Evolutionary conservation across 1,139 yeast genomes (phyloP).

Genomic region (Yamadazyma spencermartinsiae): DNA sequence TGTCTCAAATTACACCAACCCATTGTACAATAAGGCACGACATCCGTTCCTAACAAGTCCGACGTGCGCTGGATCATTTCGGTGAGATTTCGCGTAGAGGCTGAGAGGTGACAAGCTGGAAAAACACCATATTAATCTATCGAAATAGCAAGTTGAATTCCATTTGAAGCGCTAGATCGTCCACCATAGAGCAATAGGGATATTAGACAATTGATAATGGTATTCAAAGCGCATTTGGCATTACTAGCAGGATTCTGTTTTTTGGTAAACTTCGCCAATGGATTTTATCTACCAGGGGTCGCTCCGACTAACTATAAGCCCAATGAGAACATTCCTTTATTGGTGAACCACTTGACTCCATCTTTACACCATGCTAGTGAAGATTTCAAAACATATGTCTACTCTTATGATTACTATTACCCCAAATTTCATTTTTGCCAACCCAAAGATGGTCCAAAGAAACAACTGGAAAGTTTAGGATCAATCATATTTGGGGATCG

Average conservation of each 20-base stretch:
- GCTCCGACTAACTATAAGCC: constrained; percentile 85
- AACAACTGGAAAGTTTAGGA: constrained; percentile 89
- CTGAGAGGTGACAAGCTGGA: too few species aligned
- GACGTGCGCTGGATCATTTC: too few species aligned
- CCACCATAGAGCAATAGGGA: too few species aligned
- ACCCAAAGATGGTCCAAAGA: constrained; percentile 67
- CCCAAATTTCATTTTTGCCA: constrained; percentile 80
- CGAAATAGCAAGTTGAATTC: too few species aligned
- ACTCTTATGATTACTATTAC: constrained; percentile 84
- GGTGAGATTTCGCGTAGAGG: too few species aligned
- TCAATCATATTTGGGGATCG: constrained; percentile 94
- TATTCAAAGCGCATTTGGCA: neutral
- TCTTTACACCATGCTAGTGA: constrained; percentile 52
- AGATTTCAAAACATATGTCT: constrained; percentile 54
- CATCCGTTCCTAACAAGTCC: too few species aligned
- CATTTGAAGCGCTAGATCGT: too few species aligned
- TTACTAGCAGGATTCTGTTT: neutral
- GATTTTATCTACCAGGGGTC: constrained; percentile 90
- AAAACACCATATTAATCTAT: too few species aligned
- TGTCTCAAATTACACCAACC: too few species aligned
- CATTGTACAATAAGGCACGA: too few species aligned
- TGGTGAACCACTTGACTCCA: constrained; percentile 90
- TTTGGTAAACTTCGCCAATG: constrained; percentile 33
- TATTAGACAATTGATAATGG: neutral
- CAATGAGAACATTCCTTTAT: constrained; percentile 71